Evolutionary conservation across 441 rosid species (phyloP), one percentile per base, ranked within the genome.

Genomic region (Capsella rubella): DNA sequence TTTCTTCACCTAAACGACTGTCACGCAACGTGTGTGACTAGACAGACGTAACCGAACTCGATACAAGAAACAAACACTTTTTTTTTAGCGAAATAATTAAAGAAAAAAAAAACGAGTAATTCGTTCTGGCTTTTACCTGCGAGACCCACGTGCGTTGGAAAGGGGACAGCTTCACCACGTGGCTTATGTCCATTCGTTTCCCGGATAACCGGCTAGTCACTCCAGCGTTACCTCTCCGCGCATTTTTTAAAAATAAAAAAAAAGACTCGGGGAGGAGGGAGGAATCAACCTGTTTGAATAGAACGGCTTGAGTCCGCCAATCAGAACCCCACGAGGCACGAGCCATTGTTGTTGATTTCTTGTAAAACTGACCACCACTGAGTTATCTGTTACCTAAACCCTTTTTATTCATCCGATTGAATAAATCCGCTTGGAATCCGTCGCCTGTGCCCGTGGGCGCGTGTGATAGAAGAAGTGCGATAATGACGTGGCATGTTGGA

Each of bases 11-110:
- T 25, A 79, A 72, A 75, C 68, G 68, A 73, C 81, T 50, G 70
- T 69, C 85, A 82, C 81, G 75, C 74, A 79, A 82, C 77, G 77
- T 51, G 72, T 70, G 67, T 70, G 85, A 78, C 25, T 21, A 21
- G 37, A 34, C 64, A 71, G 75, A 71, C 79, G 80, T 63, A 75
- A 78, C 72, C 42, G 57, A 76, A 76, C 72, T 71, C 68, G 28
- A 32, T 71, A 10, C 14, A 69, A 56, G 16, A 64, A 64, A 64
- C 72, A 64, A 64, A 66, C 37, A 29, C 37, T 37, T 15, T 11
- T 4, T 32, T 32, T 32, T 0, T 21, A 21, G 25, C 25, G 25
- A 34, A 34, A 6, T 6, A 32, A 32, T 18, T 8, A 31, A 54
- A n/a, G 4, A 29, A 8, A 0, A 42, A 25, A 35, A 32, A 46